Base-by-base conservation (phyloP, 2,329 filamentous ascomycete species). In the Scedosporium boydii region DNA sequence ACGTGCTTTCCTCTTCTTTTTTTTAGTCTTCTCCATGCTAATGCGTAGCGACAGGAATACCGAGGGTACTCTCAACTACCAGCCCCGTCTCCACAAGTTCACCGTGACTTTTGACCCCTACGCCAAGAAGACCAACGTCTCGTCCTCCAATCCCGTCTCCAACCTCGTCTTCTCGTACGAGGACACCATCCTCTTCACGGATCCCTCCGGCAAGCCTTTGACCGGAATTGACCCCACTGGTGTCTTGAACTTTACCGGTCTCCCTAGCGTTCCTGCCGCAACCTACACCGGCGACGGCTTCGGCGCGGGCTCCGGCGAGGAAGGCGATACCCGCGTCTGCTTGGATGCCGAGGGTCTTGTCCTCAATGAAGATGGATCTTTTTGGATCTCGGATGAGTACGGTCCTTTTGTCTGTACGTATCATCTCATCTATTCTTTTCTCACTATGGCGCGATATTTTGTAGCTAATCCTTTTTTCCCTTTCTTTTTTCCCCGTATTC, bases 331-430 rank as follows among this genome's bases (percentile, higher is more conserved):
- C 63, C 78, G 84, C 16, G 79, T 90, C 44, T 72, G 82, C 0
- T 69, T 91, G 2, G 88, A 91, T 68, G 74, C 82, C 0, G 88
- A 91, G 74, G 88, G 87, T 1, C 74, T 91, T 0, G 82, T 84
- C 1, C 77, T 91, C 6, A 80, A 80, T 58, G 66, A 74, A 0
- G 82, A 88, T 62, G 84, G 82, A 12, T 77, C 78, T 0, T 90
- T 89, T 73, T 91, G 86, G 86, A 76, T 90, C 48, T 82, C 78
- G 6, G 88, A 91, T 68, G 88, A 90, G 73, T 88, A 89, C 69
- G 87, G 87, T 0, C 86, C 86, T 0, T 90, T 86, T 67, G 75
- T 90, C 26, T 91, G 89, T 77, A 80, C 84, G 53, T 90, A 38
- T n/a, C 18, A 18, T 21, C 44, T 48, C 44, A 14, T 7, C 16